Base-by-base conservation (phyloP, 352 stramenopile species). In the Phytopythium montanum region DNA sequence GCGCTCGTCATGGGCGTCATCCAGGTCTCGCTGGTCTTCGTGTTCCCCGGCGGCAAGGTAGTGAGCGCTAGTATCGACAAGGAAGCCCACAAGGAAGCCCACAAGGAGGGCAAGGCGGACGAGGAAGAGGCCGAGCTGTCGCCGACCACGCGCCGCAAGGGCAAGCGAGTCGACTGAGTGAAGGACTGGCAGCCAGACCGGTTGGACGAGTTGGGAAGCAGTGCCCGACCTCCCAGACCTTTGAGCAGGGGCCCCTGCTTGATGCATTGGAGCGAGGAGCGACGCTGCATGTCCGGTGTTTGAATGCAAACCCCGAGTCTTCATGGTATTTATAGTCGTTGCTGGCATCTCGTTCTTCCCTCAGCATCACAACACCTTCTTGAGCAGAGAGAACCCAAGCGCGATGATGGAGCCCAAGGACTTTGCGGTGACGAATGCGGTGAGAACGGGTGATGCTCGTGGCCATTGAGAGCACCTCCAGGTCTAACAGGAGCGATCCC, bases 1-100 rank as follows among this genome's bases (percentile, higher is more conserved):
- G 70, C 70, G 28, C 68, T 91, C 26, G 72, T 72, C 5, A 91
- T 94, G 76, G 82, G 85, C 9, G 28, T 76, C 25, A 87, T 91
- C 29, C 85, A 92, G 62, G 81, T 90, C 59, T 75, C 74, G 55
- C 66, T 92, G 23, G 81, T 90, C 50, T 39, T 85, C 38, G 46
- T 73, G 14, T 92, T 79, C 38, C 78, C 76, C 12, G 75, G 70
- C 62, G 62, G 68, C 29, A 82, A 76, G 57, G 56, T 58, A n/a
- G 23, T n/a, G 13, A 65, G 25, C 34, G 38, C 45, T 13, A 28
- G 21, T 26, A 38, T 44, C 45, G 59, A 60, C 34, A 75, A 69
- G 45, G 60, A 64, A n/a, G n/a, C n/a, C n/a, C n/a, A n/a, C 60
- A 74, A 72, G 65, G 44, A 19, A 18, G 23, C 56, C n/a, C n/a